Evolutionary conservation across 2,329 filamentous ascomycete species (phyloP).

Genomic region (Neurospora sp.): DNA sequence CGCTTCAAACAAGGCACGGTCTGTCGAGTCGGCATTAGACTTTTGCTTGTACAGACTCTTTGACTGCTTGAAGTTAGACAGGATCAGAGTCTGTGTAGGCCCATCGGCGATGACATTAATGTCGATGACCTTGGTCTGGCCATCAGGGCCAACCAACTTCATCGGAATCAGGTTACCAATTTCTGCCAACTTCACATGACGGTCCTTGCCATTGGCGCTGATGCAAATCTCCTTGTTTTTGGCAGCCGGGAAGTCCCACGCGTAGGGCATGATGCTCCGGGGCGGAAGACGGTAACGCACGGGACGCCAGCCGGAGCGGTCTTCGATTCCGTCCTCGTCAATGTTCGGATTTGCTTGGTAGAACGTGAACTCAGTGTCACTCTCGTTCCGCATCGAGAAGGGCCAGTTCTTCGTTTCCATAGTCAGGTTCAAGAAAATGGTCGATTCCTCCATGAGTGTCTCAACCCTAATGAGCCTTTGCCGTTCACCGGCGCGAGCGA

Average conservation of each 20-base stretch:
- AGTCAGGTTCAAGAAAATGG: slow-evolving; percentile 84
- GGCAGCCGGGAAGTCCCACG: slow-evolving; percentile 98
- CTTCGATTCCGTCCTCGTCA: slow-evolving; percentile 78
- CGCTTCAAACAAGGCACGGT: slow-evolving; percentile 72
- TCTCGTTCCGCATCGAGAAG: slow-evolving; percentile 97
- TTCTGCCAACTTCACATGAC: slow-evolving; percentile 89
- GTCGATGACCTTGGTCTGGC: slow-evolving; percentile 80
- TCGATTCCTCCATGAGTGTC: slow-evolving; percentile 83
- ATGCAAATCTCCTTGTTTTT: slow-evolving; percentile 91
- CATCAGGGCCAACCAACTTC: slow-evolving; percentile 63
- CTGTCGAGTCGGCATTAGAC: slow-evolving; percentile 40
- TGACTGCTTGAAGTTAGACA: slow-evolving; percentile 87
- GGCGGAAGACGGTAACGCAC: slow-evolving; percentile 87
- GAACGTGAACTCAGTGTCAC: slow-evolving; percentile 92
- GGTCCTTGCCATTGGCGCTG: slow-evolving; percentile 65
- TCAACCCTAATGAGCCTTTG: slow-evolving; percentile 84
- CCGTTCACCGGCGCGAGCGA: slow-evolving; percentile 80
- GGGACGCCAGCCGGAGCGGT: slow-evolving; percentile 81
- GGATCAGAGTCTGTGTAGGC: slow-evolving; percentile 84
- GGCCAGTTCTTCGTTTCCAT: slow-evolving; percentile 94
- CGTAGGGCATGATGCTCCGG: slow-evolving; percentile 97
- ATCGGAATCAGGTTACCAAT: slow-evolving; percentile 94
- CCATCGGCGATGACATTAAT: slow-evolving; percentile 94
- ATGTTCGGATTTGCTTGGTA: slow-evolving; percentile 90
- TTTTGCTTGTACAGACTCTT: slow-evolving; percentile 76